phyloP scores from a whole-genome alignment of 2,329 filamentous ascomycete genomes.

The Trichophyton schoenleinii region DNA sequence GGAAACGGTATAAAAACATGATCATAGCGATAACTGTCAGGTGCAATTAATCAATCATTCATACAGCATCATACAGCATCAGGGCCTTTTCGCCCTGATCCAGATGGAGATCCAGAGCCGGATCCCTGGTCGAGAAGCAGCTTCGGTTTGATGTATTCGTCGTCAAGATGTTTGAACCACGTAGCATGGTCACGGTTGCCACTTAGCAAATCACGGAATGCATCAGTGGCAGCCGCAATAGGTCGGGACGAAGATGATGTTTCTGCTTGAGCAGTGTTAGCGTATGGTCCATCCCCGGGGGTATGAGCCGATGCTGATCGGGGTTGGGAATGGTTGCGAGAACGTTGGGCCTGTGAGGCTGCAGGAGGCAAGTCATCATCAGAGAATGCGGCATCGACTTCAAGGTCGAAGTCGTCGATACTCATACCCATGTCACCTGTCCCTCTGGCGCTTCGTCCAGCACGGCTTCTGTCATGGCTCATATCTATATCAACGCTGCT shows the following conservation, averaged over 20 bases:
- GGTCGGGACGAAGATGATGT: conserved; percentile 9
- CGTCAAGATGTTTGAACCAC: conserved; percentile 83
- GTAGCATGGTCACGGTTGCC: conserved; percentile 76
- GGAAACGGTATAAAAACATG: background rate
- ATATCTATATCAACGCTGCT: conserved; percentile 36
- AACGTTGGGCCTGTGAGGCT: conserved; percentile 21
- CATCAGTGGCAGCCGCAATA: conserved; percentile 57
- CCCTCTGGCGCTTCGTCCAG: conserved; percentile 30
- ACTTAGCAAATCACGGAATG: conserved; percentile 67
- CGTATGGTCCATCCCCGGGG: background rate
- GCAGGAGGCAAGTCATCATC: conserved; percentile 51
- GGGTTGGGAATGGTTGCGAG: background rate
- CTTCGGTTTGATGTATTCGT: conserved; percentile 90
- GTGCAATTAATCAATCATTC: background rate
- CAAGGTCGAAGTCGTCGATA: conserved; percentile 28
- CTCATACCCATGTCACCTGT: conserved; percentile 19
- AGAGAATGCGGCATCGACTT: conserved; percentile 25
- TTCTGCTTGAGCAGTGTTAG: conserved; percentile 6
- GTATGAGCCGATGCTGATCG: background rate
- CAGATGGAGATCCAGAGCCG: conserved; percentile 13
- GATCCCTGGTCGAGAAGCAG: conserved; percentile 61
- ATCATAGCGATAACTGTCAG: background rate
- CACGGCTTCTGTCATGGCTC: conserved; percentile 34
- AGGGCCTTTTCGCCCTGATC: conserved; percentile 27
- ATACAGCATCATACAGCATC: conserved; percentile 23